Percentiles rank a stretch among this genome's conserved stretches.
Evolutionary conservation across 768 basidiomycete species (phyloP).

Genomic region (Erythrobasidium yunnanense): DNA sequence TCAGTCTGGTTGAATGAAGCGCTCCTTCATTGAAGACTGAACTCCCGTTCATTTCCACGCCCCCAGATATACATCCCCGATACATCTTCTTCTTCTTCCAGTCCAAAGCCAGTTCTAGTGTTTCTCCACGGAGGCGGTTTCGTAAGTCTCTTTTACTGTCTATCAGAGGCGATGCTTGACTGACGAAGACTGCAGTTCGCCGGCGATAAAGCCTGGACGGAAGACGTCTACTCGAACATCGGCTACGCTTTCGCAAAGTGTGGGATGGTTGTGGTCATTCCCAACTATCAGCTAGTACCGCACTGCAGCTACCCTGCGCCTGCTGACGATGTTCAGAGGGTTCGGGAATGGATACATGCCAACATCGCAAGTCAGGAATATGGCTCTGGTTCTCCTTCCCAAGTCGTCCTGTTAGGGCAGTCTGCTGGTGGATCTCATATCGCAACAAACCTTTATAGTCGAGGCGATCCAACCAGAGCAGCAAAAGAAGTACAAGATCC

Average conservation of each 20-base stretch:
- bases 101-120: not conserved
- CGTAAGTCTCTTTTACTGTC: no score
- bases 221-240: constrained; percentile 24
- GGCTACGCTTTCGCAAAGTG: constrained; percentile 18
- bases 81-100: not conserved
- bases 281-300: constrained; percentile 26
- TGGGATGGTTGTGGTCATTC: constrained; percentile 4
- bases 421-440: constrained; percentile 20
- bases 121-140: constrained; percentile 27
- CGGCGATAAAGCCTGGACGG: constrained; percentile 20
- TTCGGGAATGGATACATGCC: constrained; percentile 16
- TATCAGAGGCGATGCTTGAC: not conserved
- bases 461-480: not conserved
- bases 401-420: constrained; percentile 23
- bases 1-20: not conserved
- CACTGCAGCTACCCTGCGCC: constrained; percentile 1
- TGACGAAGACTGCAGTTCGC: not conserved
- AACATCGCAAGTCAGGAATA: constrained; percentile 9
- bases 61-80: not conserved
- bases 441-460: constrained; percentile 17
- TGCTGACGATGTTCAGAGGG: constrained; percentile 16
- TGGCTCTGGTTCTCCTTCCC: not conserved
- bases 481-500: not conserved
- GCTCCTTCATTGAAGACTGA: not conserved
- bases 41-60: not conserved